Evolutionary conservation across 257 asterid genomes (phyloP), one percentile per base, ranked within the genome.

Genomic region (Fraxinus americana): DNA sequence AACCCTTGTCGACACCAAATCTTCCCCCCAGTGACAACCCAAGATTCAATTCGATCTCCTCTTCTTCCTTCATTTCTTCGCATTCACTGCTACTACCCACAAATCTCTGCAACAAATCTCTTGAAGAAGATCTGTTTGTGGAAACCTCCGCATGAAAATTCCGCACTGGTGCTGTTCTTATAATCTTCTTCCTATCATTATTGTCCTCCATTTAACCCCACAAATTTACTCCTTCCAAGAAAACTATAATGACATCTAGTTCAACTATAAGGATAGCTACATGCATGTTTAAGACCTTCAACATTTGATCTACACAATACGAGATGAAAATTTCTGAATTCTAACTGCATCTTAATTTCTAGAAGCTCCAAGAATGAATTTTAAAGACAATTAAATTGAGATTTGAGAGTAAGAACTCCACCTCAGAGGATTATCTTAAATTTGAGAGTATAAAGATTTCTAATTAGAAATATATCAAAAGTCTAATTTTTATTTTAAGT

Each of bases 11-110:
- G 61, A 94, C 93, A 8, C 98, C 98, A 83, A 94, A 92, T 85
- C 89, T 89, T 14, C 98, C 98, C 52, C 98, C 98, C 78, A 94
- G 80, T 59, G 98, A 94, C 76, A 94, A 83, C n/a, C 98, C 98
- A n/a, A 94, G 97, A 89, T 87, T 94, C 94, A 94, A 78, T 85
- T 94, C 98, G 38, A 91, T 59, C 68, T 83, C 92, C 2, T 73
- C 89, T 0, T 57, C 87, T 5, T 69, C 79, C 30, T 83, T 83
- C 27, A 9, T 69, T 12, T 41, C 80, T 50, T 50, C 78, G 45
- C 84, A 57, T 48, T 67, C 29, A 66, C 77, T 71, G 38, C 75
- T 77, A 39, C 83, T 77, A 10, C 92, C 97, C 92, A 85, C 87
- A 61, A 92, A 94, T 82, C 96, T 90, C 80, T 89, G 89, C 88